Evolutionary conservation across 73 alveolate species (phyloP).

Genomic region (Breviolum minutum): DNA sequence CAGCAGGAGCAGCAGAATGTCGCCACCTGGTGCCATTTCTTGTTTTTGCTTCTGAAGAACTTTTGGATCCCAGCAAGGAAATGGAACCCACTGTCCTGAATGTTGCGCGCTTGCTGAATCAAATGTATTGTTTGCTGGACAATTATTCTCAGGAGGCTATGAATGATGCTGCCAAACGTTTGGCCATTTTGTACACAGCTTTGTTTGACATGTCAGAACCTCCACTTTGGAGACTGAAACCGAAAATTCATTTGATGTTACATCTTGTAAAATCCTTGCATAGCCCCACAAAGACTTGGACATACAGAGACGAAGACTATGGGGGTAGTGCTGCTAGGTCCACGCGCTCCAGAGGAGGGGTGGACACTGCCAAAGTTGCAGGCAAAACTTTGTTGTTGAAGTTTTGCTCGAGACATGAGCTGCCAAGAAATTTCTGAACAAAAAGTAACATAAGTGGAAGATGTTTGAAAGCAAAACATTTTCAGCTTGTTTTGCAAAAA

Average conservation of each 20-base stretch:
- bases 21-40: background rate
- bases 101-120: background rate
- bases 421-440: background rate
- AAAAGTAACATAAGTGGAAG: background rate
- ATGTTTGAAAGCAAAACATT: background rate
- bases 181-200: background rate
- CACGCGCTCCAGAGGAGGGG: background rate
- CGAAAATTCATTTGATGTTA: background rate
- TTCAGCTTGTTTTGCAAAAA: background rate
- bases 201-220: background rate
- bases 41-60: background rate
- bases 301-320: background rate
- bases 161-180: background rate
- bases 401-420: background rate
- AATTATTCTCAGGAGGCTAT: background rate
- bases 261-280: background rate
- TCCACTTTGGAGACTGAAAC: background rate
- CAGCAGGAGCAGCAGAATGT: background rate
- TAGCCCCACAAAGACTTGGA: background rate
- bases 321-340: background rate
- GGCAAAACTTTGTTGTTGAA: background rate
- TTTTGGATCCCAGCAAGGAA: background rate
- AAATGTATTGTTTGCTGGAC: background rate
- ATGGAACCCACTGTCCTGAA: background rate
- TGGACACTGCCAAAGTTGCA: background rate